Evolutionary conservation across 106 monocot genomes (phyloP), one percentile per base, ranked within the genome.

Genomic region (Phalaenopsis equestris): DNA sequence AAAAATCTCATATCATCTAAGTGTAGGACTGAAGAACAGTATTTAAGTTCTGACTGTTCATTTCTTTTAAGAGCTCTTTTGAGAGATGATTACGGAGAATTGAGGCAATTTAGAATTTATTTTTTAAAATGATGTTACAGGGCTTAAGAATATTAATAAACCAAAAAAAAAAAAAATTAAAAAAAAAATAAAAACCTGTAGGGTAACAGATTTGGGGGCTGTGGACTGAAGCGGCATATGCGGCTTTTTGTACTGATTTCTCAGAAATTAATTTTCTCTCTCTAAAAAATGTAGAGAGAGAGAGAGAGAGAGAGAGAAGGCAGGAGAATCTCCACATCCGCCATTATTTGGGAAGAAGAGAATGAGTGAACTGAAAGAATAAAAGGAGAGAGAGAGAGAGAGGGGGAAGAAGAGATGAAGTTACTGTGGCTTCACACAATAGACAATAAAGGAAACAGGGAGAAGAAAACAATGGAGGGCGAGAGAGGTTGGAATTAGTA

Each of bases 391-490:
- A 65, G 64, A 65, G 64, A 24, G 7, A 24, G 21, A 65, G 64
- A 30, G 30, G 10, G 7, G 64, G 8, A 14, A 65, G 64, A 65
- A 24, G 23, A 21, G 24, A 65, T 52, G 0, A 52, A 12, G 52
- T 15, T 52, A 23, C 21, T 24, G 64, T 65, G 64, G 64, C 23
- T 65, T 2, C 23, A 23, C 64, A 65, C 24, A 24, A 65, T 41
- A 15, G 72, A 6, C 72, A 72, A 72, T 72, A 72, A 72, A 72
- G 39, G 72, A 36, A 72, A 12, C 72, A 36, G 72, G 41, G 72
- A 4, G 36, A 5, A 72, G 14, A 72, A 38, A 41, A 30, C 3
- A 52, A 72, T 72, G 72, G 41, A 41, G 41, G 72, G 72, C 39
- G 4, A 72, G 3, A 72, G 41, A 41, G 72, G 39, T 38, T 72